phyloP scores from a whole-genome alignment of 148 eudicot species.

The Hydrangea macrophylla region DNA sequence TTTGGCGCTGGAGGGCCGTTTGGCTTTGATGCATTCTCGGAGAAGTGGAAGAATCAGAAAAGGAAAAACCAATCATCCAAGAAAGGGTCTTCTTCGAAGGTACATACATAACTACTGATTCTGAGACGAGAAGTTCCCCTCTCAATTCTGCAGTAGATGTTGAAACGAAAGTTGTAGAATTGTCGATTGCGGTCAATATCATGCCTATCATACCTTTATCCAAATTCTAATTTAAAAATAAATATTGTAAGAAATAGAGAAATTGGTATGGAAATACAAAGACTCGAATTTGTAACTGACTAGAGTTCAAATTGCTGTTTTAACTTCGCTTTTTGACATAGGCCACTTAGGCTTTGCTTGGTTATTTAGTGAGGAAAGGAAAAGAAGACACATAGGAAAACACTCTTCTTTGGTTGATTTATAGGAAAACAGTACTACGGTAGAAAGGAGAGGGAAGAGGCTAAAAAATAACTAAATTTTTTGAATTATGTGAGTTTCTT shows the following conservation, averaged over 20 bases:
- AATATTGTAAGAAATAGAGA: too few species aligned
- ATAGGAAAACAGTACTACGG: too few species aligned
- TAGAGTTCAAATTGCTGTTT: not conserved
- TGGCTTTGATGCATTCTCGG: slow-evolving; percentile 77
- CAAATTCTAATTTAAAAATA: too few species aligned
- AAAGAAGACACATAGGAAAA: too few species aligned
- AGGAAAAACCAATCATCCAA: slow-evolving; percentile 55
- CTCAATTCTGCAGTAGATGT: slow-evolving; percentile 4
- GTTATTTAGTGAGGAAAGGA: too few species aligned
- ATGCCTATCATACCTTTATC: too few species aligned
- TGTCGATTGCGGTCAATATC: not conserved
- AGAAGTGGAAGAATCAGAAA: slow-evolving; percentile 64
- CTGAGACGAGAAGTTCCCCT: not conserved
- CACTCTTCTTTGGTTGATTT: too few species aligned
- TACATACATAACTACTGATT: slow-evolving; percentile 32
- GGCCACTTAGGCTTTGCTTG: too few species aligned
- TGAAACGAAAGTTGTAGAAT: not conserved
- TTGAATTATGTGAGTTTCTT: too few species aligned
- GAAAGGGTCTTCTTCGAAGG: slow-evolving; percentile 67
- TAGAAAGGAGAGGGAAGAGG: too few species aligned
- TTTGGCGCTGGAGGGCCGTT: slow-evolving; percentile 84
- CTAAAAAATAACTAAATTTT: too few species aligned
- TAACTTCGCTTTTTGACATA: not conserved
- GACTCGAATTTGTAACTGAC: not conserved
- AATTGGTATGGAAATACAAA: too few species aligned